Conservation (phyloP, 2,329 filamentous ascomycete species). For the Xylariaceae sp. region DNA sequence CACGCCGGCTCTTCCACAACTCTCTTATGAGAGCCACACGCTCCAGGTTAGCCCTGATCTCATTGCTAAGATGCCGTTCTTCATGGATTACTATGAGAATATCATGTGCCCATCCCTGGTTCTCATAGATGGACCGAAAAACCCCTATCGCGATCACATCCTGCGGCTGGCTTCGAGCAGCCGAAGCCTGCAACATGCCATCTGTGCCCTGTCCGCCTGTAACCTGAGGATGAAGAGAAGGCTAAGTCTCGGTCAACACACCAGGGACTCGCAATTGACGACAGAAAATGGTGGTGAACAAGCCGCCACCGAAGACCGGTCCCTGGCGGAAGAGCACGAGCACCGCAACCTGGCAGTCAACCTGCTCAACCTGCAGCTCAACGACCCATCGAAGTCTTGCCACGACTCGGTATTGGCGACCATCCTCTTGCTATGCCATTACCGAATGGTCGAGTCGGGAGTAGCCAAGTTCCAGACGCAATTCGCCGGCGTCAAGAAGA, state of each 20-base stretch:
- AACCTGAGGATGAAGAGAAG: slow-evolving; percentile 82
- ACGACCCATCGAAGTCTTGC: slow-evolving; percentile 68
- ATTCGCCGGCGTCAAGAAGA: slow-evolving; percentile 87
- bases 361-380: slow-evolving; percentile 78
- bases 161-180: slow-evolving; percentile 73
- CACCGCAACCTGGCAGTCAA: slow-evolving; percentile 77
- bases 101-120: slow-evolving; percentile 90
- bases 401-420: slow-evolving; percentile 87
- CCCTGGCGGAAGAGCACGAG: slow-evolving; percentile 75
- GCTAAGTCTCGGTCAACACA: slow-evolving; percentile 56
- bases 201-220: slow-evolving; percentile 83
- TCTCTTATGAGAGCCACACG: slow-evolving; percentile 41
- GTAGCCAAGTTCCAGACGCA: slow-evolving; percentile 91
- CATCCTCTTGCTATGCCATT: slow-evolving; percentile 82
- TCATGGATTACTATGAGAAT: slow-evolving; percentile 91
- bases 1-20: slow-evolving; percentile 46
- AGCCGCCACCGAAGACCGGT: slow-evolving; percentile 56
- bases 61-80: slow-evolving; percentile 76
- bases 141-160: slow-evolving; percentile 82
- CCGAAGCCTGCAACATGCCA: slow-evolving; percentile 83
- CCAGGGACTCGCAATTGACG: slow-evolving; percentile 48
- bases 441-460: slow-evolving; percentile 89
- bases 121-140: slow-evolving; percentile 79
- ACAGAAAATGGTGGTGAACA: slow-evolving; percentile 41
- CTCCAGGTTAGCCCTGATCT: slow-evolving; percentile 57